Evolutionary conservation across 768 basidiomycete species (phyloP).

Genomic region (Coprinopsis cinerea): DNA sequence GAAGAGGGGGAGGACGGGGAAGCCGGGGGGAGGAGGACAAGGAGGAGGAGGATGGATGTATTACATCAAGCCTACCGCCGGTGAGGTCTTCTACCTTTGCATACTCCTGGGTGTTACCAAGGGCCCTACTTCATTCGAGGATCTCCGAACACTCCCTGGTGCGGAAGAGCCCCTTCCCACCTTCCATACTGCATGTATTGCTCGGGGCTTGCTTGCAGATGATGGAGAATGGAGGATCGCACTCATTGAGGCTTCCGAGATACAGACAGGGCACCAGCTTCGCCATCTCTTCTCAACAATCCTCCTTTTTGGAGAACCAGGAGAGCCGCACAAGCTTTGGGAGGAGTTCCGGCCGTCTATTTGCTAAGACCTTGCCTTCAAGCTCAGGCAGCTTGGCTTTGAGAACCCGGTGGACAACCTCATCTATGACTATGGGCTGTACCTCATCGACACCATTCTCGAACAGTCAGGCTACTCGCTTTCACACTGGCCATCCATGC

Average conservation of each 20-base stretch:
- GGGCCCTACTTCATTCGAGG: conserved; percentile 25
- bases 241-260: conserved; percentile 29
- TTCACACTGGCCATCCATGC: conserved; percentile 26
- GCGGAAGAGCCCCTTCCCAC: conserved; percentile 21
- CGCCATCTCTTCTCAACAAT: conserved; percentile 35
- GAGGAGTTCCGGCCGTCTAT: conserved; percentile 25
- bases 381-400: conserved; percentile 12
- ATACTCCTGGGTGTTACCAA: conserved; percentile 32
- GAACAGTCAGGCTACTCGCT: conserved; percentile 20
- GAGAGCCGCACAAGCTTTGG: conserved; percentile 35
- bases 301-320: conserved; percentile 23
- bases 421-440: conserved; percentile 37
- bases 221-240: conserved; percentile 40
- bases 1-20: too few species aligned
- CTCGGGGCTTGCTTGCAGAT: conserved; percentile 39
- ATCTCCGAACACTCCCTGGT: conserved; percentile 18
- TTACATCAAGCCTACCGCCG: conserved; percentile 28
- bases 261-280: conserved; percentile 31
- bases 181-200: conserved; percentile 36
- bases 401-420: conserved; percentile 20
- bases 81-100: conserved; percentile 36
- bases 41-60: conserved; percentile 40
- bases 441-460: conserved; percentile 22
- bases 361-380: conserved; percentile 33
- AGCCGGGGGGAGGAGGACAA: too few species aligned